Base-by-base conservation (phyloP, 768 basidiomycete species). In the Pulveroboletus ravenelii region DNA sequence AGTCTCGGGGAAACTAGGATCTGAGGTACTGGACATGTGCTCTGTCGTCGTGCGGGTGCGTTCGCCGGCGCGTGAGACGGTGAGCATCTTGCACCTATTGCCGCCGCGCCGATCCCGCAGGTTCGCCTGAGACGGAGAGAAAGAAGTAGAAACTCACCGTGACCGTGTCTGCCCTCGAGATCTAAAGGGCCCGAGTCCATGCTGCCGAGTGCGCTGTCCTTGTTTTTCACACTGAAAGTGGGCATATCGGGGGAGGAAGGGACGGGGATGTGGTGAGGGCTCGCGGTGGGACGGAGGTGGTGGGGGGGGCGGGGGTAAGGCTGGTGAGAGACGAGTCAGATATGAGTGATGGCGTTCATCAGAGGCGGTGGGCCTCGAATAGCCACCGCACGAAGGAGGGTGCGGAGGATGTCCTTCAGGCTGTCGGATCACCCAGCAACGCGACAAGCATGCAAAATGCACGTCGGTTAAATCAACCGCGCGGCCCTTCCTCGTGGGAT, bases 351-450 rank as follows among this genome's bases (percentile, higher is more conserved):
- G 13, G n/a, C 31, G 15, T 23, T 41, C 48, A 62, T 57, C 53
- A 60, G 38, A 60, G 61, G 61, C 60, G 10, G 60, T 62, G 60
- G 35, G 17, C 7, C 31, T 45, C 29, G 58, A 35, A 59, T 45
- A 59, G 57, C 58, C 53, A 59, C 42, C 46, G 30, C 47, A 46
- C 44, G 29, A 30, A 34, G 38, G 18, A 29, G 43, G 23, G n/a
- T 15, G 31, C 43, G 43, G 18, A 20, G 8, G 3, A 18, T n/a
- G n/a, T n/a, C n/a, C n/a, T 10, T 31, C 29, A 14, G 29, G 30
- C 18, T 20, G 41, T 50, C 48, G 55, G 39, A 58, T 54, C 51
- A 51, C 27, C 42, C 35, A 27, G 15, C 42, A 27, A 27, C 31
- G 37, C 29, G 41, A 35, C 13, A 25, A 25, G 20, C 47, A 47